Conservation (phyloP, 225 moss, liverwort and hornwort species). For the Polytrichum commune region DNA sequence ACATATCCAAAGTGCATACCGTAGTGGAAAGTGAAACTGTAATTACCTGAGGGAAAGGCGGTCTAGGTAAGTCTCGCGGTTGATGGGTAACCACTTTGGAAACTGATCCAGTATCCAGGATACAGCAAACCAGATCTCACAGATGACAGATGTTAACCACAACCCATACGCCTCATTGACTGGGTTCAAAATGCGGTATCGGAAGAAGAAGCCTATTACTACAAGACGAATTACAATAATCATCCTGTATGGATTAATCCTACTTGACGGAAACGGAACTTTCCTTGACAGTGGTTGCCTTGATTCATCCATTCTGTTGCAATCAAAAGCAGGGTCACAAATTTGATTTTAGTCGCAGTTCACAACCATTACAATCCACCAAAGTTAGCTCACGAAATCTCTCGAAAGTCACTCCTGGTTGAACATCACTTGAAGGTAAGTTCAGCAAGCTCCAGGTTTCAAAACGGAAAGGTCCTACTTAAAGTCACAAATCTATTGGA, state of each 20-base stretch:
- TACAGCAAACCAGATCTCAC: conserved; percentile 88
- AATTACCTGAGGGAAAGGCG: conserved; percentile 68
- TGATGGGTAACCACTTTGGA: conserved; percentile 92
- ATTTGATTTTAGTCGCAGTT: no score
- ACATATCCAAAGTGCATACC: no score
- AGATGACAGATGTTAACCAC: conserved; percentile 84
- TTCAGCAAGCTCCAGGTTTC: no score
- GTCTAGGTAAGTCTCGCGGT: conserved; percentile 84
- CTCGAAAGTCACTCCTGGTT: no score
- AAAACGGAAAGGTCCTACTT: no score
- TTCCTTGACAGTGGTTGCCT: conserved; percentile 83
- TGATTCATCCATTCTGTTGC: conserved; percentile 68
- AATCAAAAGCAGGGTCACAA: no score
- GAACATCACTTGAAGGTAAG: no score
- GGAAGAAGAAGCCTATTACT: conserved; percentile 78
- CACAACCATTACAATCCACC: no score
- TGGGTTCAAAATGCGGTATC: conserved; percentile 74
- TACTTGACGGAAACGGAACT: conserved; percentile 71
- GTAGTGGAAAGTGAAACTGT: not conserved
- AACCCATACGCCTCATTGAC: conserved; percentile 71
- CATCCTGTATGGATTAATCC: conserved; percentile 86
- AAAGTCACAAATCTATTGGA: no score
- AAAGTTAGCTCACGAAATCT: no score
- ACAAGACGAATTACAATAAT: conserved; percentile 73
- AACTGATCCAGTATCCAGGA: conserved; percentile 98